phyloP scores from a whole-genome alignment of 2,329 filamentous ascomycete genomes.

The Aspergillus tanneri region DNA sequence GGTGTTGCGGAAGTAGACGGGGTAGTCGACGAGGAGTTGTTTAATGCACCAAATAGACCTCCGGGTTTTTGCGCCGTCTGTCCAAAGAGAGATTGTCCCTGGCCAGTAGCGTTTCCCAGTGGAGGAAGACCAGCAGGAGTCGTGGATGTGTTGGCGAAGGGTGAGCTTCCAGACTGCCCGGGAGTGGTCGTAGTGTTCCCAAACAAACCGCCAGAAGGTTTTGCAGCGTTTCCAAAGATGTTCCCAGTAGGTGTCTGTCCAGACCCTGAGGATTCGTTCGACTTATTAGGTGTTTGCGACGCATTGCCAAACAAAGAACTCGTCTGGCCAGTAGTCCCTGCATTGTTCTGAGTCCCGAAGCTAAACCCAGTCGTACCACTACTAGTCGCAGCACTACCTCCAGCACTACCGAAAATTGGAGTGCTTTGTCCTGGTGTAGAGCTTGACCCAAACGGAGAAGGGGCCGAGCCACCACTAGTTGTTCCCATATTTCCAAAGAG shows the following conservation, averaged over 20 bases:
- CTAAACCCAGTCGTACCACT: constrained; percentile 32
- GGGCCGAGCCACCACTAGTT: constrained; percentile 32
- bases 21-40: constrained; percentile 27
- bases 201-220: constrained; percentile 32
- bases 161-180: constrained; percentile 33
- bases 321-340: constrained; percentile 24
- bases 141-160: constrained; percentile 47
- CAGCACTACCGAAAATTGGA: constrained; percentile 30
- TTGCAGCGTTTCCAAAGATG: constrained; percentile 35
- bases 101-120: constrained; percentile 27
- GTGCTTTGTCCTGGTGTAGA: constrained; percentile 21
- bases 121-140: constrained; percentile 53
- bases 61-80: constrained; percentile 29
- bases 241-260: constrained; percentile 31
- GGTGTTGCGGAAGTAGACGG: constrained; percentile 19
- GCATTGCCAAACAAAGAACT: constrained; percentile 30
- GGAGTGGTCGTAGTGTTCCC: constrained; percentile 41
- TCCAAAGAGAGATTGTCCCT: constrained; percentile 31
- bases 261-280: constrained; percentile 32
- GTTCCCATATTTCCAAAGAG: constrained; percentile 46
- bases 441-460: constrained; percentile 37
- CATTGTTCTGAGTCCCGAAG: constrained; percentile 33
- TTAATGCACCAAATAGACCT: constrained; percentile 29
- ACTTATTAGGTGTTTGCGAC: constrained; percentile 40
- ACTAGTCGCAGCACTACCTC: constrained; percentile 19